Evolutionary conservation across 768 basidiomycete species (phyloP).

Genomic region (Hortiboletus flavorubellus): DNA sequence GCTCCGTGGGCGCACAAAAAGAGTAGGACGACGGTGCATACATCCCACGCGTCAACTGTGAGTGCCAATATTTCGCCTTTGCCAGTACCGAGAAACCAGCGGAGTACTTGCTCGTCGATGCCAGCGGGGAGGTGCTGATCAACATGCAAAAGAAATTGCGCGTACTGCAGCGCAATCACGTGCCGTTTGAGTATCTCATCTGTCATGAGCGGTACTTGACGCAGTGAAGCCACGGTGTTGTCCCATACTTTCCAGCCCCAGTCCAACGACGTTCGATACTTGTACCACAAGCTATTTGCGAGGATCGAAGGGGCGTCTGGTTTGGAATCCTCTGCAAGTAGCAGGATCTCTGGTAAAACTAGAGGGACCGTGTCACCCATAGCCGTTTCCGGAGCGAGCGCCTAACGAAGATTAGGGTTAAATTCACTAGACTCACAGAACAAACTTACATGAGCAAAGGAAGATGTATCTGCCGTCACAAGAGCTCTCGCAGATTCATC

Average conservation of each 20-base stretch:
- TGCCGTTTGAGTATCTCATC: slow-evolving; percentile 44
- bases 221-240: slow-evolving; percentile 71
- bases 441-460: slow-evolving; percentile 56
- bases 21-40: slow-evolving; percentile 58
- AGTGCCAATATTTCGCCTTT: slow-evolving; percentile 60
- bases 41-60: slow-evolving; percentile 61
- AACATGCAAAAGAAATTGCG: slow-evolving; percentile 65
- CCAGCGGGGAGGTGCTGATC: slow-evolving; percentile 75
- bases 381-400: slow-evolving; percentile 38
- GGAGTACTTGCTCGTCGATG: slow-evolving; percentile 64
- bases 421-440: neutral
- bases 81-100: slow-evolving; percentile 71
- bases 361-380: slow-evolving; percentile 34
- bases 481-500: slow-evolving; percentile 54
- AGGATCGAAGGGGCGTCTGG: slow-evolving; percentile 64
- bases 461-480: slow-evolving; percentile 54
- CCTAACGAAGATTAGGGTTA: slow-evolving; percentile 25
- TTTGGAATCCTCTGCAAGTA: slow-evolving; percentile 57
- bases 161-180: slow-evolving; percentile 62
- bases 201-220: slow-evolving; percentile 60
- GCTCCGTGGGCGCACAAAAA: slow-evolving; percentile 66
- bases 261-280: slow-evolving; percentile 66
- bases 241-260: slow-evolving; percentile 89
- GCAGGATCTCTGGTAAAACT: slow-evolving; percentile 58
- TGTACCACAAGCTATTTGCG: slow-evolving; percentile 79